These are phyloP conservation scores for Paraconiothyrium sp. DNA, from an alignment of 2,329 filamentous ascomycete species.

Conservation along the genomic window DNA sequence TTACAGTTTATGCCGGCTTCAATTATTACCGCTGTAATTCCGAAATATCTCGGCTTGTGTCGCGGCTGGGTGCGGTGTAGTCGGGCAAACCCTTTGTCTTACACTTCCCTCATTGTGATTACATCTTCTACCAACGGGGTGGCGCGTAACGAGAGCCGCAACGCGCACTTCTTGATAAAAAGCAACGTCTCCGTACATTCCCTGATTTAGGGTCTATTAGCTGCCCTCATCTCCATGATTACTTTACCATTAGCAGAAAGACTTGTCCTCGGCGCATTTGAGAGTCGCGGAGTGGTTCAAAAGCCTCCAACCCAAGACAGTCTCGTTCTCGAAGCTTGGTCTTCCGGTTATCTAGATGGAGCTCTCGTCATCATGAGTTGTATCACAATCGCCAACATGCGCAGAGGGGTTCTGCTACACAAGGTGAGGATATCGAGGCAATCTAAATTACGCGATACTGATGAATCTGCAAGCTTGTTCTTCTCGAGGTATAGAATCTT, in stretches of 20 bases:
- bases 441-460: background rate
- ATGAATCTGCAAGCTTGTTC: background rate
- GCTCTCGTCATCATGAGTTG: conserved; percentile 59
- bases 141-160: background rate
- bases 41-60: too few relatives aligned
- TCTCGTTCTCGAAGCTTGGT: conserved; percentile 52
- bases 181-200: background rate
- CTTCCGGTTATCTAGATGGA: conserved; percentile 51
- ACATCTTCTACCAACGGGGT: background rate
- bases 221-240: background rate
- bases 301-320: conserved; percentile 29
- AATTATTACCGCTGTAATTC: too few relatives aligned
- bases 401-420: conserved; percentile 57
- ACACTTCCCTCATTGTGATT: background rate
- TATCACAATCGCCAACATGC: conserved; percentile 61
- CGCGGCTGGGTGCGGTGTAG: too few relatives aligned
- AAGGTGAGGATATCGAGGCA: conserved; percentile 40
- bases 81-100: background rate
- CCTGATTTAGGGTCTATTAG: background rate
- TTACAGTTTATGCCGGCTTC: too few relatives aligned
- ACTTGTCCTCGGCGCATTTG: background rate
- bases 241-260: background rate
- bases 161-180: background rate
- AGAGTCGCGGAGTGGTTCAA: background rate
- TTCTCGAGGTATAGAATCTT: background rate